Base-by-base conservation (phyloP, 2,329 filamentous ascomycete species). In the Ophiocordyceps camponoti-floridani region DNA sequence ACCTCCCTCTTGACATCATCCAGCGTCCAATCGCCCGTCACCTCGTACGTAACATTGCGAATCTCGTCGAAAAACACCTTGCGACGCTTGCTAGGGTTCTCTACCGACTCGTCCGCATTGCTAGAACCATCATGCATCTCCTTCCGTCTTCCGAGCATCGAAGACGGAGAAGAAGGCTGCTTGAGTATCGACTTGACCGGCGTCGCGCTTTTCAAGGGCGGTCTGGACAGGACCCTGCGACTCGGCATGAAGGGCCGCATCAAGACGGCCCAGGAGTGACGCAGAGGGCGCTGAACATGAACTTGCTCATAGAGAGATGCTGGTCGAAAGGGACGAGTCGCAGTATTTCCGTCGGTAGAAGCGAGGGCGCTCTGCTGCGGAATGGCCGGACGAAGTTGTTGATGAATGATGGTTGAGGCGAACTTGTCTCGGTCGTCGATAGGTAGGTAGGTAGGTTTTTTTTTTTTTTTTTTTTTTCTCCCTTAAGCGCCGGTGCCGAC, bases 61-160 rank as follows among this genome's bases (percentile, higher is more conserved):
- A 70, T 68, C 48, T 77, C 66, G 60, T 77, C 72, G 50, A 77
- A 77, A 42, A 73, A 62, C 43, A 78, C 74, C 52, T 69, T 75
- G 48, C 68, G 69, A 35, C 72, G 67, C 55, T 77, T 77, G 31
- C 57, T 63, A 4, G 68, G 68, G 50, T 62, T 70, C 43, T 65
- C 62, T 13, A 59, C 55, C 12, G 55, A 50, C 23, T 64, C 60
- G 30, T 60, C 54, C 35, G 61, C 54, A 47, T 67, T 62, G 45
- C 64, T 64, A 38, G 62, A 55, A 31, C 58, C 61, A 47, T 63
- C 64, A 52, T 72, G 60, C 47, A 66, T 62, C 46, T 61, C 57
- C 49, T 68, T 68, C 48, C 64, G 59, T 28, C 62, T 59, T 45
- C 68, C 65, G 10, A 72, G 56, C 10, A 70, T 51, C 13, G 69